Conservation (phyloP, 495 filamentous ascomycete genomes). For the Cenococcum geophilum region DNA sequence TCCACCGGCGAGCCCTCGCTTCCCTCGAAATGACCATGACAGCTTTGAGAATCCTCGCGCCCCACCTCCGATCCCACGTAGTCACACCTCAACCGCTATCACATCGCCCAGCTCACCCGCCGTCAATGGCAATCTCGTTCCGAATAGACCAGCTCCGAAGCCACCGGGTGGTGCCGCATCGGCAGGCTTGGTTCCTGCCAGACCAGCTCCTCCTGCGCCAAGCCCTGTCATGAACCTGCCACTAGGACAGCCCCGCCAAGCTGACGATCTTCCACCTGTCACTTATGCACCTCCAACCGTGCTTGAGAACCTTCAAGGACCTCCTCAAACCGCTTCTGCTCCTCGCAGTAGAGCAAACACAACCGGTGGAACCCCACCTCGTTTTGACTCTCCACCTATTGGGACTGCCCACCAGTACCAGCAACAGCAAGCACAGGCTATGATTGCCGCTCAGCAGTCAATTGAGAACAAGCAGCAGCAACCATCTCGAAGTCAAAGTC, state of each 20-base stretch:
- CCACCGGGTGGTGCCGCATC: slow-evolving; percentile 43
- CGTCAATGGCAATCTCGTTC: slow-evolving; percentile 54
- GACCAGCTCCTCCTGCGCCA: slow-evolving; percentile 42
- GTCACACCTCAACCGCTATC: slow-evolving; percentile 35
- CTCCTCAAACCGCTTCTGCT: slow-evolving; percentile 40
- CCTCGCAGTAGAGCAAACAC: slow-evolving; percentile 43
- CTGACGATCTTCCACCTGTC: slow-evolving; percentile 34
- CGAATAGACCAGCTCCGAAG: slow-evolving; percentile 60
- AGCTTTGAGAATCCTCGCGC: slow-evolving; percentile 97
- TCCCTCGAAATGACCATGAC: slow-evolving; percentile 81
- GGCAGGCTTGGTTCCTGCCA: slow-evolving; percentile 38
- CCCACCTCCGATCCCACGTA: slow-evolving; percentile 79
- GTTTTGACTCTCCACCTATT: slow-evolving; percentile 32
- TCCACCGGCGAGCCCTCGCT: slow-evolving; percentile 83
- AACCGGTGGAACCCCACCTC: slow-evolving; percentile 27
- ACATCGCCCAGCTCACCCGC: slow-evolving; percentile 47
- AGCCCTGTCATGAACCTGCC: slow-evolving; percentile 23
- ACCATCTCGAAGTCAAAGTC: slow-evolving; percentile 60
- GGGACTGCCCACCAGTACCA: slow-evolving; percentile 58
- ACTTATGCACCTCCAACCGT: slow-evolving; percentile 36
- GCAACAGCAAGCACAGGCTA: slow-evolving; percentile 76
- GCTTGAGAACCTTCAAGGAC: slow-evolving; percentile 39
- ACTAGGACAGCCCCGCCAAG: slow-evolving; percentile 17
- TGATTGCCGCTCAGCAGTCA: slow-evolving; percentile 69
- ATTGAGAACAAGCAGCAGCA: slow-evolving; percentile 42